Evolutionary conservation across 805 yeast species (phyloP), one percentile per base, ranked within the genome.

Genomic region (Maudiozyma bulderi): DNA sequence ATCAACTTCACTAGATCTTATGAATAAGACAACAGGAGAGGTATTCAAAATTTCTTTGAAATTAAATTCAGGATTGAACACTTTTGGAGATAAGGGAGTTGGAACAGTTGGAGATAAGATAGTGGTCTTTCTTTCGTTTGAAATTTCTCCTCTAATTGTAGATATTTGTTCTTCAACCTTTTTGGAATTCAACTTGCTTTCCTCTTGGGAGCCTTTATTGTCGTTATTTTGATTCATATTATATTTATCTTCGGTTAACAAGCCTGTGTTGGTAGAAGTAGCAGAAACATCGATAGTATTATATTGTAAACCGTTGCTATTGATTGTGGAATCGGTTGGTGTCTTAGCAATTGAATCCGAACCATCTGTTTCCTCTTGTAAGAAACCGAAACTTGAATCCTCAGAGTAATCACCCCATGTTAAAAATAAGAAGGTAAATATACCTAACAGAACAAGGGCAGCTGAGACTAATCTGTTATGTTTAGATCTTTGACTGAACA

Each of bases 1-100:
- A 62, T 73, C 82, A 35, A 90, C 90, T 65, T 95, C 80, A 56
- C 73, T 58, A 1, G 72, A 65, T 54, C 67, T 68, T 11, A 71
- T 64, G 56, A 79, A 77, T 7, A 84, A 69, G 7, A 79, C 79
- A 60, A 84, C 78, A n/a, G 91, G 90, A 0, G 86, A 73, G 41
- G 82, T 58, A 6, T 75, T 54, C 45, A 87, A 59, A 39, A 86
- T 83, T 49, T 75, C 75, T 40, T 73, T 64, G 50, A 80, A 76
- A 37, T 43, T 50, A 9, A 8, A 6, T 29, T 46, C 49, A 14
- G 47, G 42, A 20, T 35, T 39, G n/a, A 46, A 46, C 3, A 30
- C 14, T 7, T 35, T 39, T 32, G 31, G 9, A 14, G 37, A 5
- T 9, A 28, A 11, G 29, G 13, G 34, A n/a, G 44, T 38, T 29